Evolutionary conservation across 106 monocot species (phyloP), one percentile per base, ranked within the genome.

Genomic region (Dendrobium chrysotoxum): DNA sequence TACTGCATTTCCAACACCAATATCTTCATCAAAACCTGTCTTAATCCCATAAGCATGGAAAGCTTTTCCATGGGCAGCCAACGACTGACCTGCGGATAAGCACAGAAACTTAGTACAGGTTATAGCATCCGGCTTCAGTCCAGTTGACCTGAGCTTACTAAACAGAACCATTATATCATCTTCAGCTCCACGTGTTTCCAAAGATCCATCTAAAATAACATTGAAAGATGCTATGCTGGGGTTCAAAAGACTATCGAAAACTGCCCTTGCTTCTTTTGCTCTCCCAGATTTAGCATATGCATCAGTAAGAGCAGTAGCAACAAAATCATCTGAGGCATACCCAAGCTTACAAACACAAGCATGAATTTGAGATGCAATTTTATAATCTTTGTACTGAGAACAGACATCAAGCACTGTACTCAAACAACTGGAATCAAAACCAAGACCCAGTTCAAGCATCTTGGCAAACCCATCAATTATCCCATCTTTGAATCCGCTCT

Each of bases 1-100:
- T n/a, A 91, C 84, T 23, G 89, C 91, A 86, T 93, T 93, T 6
- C 75, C 75, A 12, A 76, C 64, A 18, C 41, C 16, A 5, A 81
- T 42, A 40, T 81, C 61, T 72, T 75, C 16, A 5, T 76, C 58
- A 17, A 81, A 23, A 38, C 81, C 76, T 41, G 81, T 16, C 41
- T 76, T 75, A 40, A 81, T 61, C 12, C 40, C 40, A 61, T 61
- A 64, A 57, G 39, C 75, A 76, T 81, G 81, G 13, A 81, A 41
- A 50, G 39, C 40, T 61, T 28, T 54, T 25, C 81, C 81, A 40
- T 40, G 41, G 13, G 40, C 26, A n/a, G 72, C 2, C 7, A 42
- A 76, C n/a, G 81, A 21, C 25, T 64, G 75, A 61, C 76, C 15
- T 11, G 75, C 75, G 3, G 55, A 54, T 7, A 75, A 26, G 40